phyloP scores from a whole-genome alignment of 2,329 filamentous ascomycete genomes.

The Dothiorella sarmentorum region DNA sequence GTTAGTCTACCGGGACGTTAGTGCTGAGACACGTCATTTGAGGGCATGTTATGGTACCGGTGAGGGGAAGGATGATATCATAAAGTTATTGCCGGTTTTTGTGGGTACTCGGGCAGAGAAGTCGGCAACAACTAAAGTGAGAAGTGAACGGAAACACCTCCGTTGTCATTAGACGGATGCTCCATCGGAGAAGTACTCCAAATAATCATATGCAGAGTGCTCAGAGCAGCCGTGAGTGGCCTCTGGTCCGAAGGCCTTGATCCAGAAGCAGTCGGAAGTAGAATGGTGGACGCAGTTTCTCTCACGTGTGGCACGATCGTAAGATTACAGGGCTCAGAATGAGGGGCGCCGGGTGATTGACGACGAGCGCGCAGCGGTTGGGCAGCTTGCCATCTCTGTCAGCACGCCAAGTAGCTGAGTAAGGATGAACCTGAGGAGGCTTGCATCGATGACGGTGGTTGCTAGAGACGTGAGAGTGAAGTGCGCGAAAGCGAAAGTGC shows the following conservation, averaged over 20 bases:
- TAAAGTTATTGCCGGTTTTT: background rate
- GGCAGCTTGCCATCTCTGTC: background rate
- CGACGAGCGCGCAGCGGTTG: background rate
- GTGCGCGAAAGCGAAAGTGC: background rate
- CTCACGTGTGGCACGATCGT: background rate
- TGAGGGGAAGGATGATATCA: conserved; percentile 13
- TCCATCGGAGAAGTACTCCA: no score
- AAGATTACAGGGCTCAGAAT: conserved; percentile 1
- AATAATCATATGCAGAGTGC: no score
- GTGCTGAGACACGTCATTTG: background rate
- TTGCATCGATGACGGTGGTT: background rate
- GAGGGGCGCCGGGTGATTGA: background rate
- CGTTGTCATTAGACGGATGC: no score
- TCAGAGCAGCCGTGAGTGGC: no score
- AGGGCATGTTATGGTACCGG: background rate
- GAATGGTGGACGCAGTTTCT: background rate
- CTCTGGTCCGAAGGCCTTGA: no score
- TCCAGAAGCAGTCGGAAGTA: background rate
- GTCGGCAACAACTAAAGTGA: background rate
- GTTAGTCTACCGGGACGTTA: background rate
- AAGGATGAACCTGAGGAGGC: background rate
- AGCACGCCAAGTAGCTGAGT: conserved; percentile 8
- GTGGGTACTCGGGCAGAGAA: background rate
- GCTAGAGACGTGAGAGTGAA: background rate
- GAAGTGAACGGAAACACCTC: background rate